Percentiles rank a stretch among this genome's conserved stretches.
These are phyloP conservation scores for Pedinophyceae sp. DNA, from an alignment of 139 green algal species.

Conservation along the genomic window DNA sequence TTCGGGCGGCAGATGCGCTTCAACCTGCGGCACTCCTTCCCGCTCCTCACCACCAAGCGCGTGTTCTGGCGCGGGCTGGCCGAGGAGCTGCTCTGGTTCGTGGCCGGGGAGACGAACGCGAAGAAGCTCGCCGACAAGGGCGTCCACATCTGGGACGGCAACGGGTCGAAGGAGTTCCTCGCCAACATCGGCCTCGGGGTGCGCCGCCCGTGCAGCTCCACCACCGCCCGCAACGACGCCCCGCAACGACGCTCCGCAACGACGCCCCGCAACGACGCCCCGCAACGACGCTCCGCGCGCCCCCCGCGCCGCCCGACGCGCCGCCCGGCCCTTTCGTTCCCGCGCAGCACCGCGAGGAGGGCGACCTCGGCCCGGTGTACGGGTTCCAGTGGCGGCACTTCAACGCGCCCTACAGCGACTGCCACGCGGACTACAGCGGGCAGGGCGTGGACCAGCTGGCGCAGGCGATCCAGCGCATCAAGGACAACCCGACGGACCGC, in stretches of 20 bases:
- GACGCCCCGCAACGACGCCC: too few species aligned
- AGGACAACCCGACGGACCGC: conserved; percentile 74
- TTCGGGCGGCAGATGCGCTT: conserved; percentile 84
- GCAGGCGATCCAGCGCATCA: conserved; percentile 77
- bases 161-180: conserved; percentile 55
- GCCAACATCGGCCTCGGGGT: conserved; percentile 27
- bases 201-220: too few species aligned
- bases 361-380: conserved; percentile 94
- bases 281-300: too few species aligned
- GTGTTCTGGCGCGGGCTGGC: conserved; percentile 42
- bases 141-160: conserved; percentile 96
- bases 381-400: conserved; percentile 99
- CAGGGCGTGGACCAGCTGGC: conserved; percentile 91
- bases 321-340: conserved; percentile 12
- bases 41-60: conserved; percentile 88
- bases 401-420: conserved; percentile 84
- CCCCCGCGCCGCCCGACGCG: too few species aligned
- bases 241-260: too few species aligned
- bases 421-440: conserved; percentile 84
- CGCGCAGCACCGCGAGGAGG: conserved; percentile 59
- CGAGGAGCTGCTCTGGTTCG: conserved; percentile 99
- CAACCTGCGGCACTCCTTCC: conserved; percentile 89
- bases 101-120: conserved; percentile 74
- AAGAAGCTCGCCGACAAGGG: conserved; percentile 60
- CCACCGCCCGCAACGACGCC: too few species aligned